phyloP scores from a whole-genome alignment of 2,329 filamentous ascomycete species.

The Hymenoscyphus fructigenus region DNA sequence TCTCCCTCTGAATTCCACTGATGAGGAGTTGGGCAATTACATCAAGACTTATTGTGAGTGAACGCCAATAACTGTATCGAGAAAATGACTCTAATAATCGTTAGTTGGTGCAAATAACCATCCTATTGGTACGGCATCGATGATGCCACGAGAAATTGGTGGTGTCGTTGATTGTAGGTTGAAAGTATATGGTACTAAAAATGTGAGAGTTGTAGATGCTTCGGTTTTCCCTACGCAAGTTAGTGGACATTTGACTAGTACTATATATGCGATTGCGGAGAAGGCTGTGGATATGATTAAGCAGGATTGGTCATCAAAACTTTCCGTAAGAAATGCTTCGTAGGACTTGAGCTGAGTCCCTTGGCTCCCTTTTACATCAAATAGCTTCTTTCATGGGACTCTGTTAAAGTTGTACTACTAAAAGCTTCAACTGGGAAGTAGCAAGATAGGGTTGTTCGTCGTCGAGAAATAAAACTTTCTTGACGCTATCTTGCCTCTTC shows the following conservation, averaged over 20 bases:
- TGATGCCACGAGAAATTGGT: constrained; percentile 19
- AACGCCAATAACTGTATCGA: not conserved
- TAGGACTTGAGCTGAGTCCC: too few species aligned
- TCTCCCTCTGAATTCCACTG: constrained; percentile 17
- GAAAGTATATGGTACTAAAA: constrained; percentile 52
- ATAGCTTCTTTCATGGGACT: too few species aligned
- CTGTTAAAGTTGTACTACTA: too few species aligned
- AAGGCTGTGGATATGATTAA: constrained; percentile 23
- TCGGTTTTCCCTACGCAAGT: constrained; percentile 48
- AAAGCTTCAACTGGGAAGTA: too few species aligned
- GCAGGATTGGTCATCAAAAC: not conserved
- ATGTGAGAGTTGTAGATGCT: constrained; percentile 54
- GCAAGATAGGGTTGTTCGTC: too few species aligned
- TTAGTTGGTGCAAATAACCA: constrained; percentile 16
- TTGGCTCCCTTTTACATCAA: too few species aligned
- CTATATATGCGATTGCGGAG: constrained; percentile 22
- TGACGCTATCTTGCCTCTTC: too few species aligned
- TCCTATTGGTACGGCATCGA: constrained; percentile 19
- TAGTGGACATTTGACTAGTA: constrained; percentile 14
- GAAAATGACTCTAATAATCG: not conserved
- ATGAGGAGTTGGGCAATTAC: constrained; percentile 16
- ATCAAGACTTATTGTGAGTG: constrained; percentile 18
- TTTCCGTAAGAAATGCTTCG: too few species aligned
- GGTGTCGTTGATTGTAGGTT: constrained; percentile 52
- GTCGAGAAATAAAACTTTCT: too few species aligned